A percentile compares a stretch with the other conserved stretches of the same genome.
Evolutionary conservation across 176 grass and related monocot species (phyloP).

Genomic region (Melocanna baccifera): DNA sequence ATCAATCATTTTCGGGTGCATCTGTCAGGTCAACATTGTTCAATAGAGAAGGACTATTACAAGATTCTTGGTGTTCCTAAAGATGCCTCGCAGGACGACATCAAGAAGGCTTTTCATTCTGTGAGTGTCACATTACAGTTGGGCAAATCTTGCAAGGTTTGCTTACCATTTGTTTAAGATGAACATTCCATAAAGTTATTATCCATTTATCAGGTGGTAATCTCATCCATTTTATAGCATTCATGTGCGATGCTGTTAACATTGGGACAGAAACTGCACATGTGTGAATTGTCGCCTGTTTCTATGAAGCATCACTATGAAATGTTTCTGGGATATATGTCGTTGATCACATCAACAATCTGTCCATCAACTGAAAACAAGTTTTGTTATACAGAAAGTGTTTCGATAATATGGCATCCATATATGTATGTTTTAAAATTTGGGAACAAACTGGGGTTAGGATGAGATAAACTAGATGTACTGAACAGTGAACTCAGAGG

Average conservation of each 20-base stretch:
- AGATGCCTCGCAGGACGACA: slow-evolving; percentile 75
- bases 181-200: background rate
- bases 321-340: background rate
- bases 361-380: background rate
- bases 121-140: slow-evolving; percentile 57
- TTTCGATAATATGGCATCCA: background rate
- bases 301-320: slow-evolving; percentile 2
- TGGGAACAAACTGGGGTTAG: background rate
- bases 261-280: background rate
- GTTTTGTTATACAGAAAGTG: slow-evolving; percentile 6
- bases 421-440: background rate
- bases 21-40: slow-evolving; percentile 47
- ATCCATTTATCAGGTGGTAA: background rate
- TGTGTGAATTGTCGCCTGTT: background rate
- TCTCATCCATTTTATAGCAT: slow-evolving; percentile 13
- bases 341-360: slow-evolving; percentile 7
- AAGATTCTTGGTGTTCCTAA: slow-evolving; percentile 75
- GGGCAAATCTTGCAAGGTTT: slow-evolving; percentile 4
- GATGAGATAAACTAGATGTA: slow-evolving; percentile 25
- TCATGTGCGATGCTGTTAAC: background rate
- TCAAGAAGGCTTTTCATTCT: slow-evolving; percentile 90
- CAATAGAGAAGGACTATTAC: slow-evolving; percentile 70
- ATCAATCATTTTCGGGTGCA: slow-evolving; percentile 22
- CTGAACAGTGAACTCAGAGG: background rate
- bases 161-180: slow-evolving; percentile 15